Evolutionary conservation across 495 filamentous ascomycete species (phyloP), one percentile per base, ranked within the genome.

Genomic region (Penicillium subrubescens): DNA sequence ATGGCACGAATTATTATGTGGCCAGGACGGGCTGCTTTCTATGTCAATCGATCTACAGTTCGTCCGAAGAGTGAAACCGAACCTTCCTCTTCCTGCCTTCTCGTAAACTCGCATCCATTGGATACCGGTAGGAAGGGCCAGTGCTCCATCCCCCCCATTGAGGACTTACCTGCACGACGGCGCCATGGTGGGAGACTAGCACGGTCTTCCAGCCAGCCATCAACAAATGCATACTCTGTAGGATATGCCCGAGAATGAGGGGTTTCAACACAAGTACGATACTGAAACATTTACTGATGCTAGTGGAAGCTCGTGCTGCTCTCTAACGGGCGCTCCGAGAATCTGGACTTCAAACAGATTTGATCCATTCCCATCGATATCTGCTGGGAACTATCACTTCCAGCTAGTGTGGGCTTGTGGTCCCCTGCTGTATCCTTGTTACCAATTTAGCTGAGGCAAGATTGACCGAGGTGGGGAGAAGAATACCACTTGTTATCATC

Each of bases 1-100:
- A n/a, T 43, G 12, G 43, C 21, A 41, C 39, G 31, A 35, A 53
- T 58, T 14, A 53, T 58, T 14, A 34, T 44, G 23, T 23, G 44
- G 27, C 10, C 8, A 52, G 23, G 48, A n/a, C 48, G n/a, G 7
- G 48, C 23, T 35, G 8, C 25, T 57, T 34, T 23, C 59, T 17
- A 67, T 59, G 50, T 50, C 56, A 69, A 69, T 69, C 59, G 67
- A 66, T 66, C 57, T 27, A 59, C 56, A 17, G 60, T 69, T 69
- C 63, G 57, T 63, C 63, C 43, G 59, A 52, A 31, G 25, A 21
- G 25, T n/a, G 41, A 41, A 34, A 60, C 21, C 61, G 43, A 27
- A 56, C 56, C 56, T 48, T 62, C 59, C 35, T 25, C 14, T 35
- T 25, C 8, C 19, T 17, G 39, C n/a, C 14, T 35, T 25, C 8